Evolutionary conservation across 306 rosid genomes (phyloP), one percentile per base, ranked within the genome.

Genomic region (Cucurbita moschata): DNA sequence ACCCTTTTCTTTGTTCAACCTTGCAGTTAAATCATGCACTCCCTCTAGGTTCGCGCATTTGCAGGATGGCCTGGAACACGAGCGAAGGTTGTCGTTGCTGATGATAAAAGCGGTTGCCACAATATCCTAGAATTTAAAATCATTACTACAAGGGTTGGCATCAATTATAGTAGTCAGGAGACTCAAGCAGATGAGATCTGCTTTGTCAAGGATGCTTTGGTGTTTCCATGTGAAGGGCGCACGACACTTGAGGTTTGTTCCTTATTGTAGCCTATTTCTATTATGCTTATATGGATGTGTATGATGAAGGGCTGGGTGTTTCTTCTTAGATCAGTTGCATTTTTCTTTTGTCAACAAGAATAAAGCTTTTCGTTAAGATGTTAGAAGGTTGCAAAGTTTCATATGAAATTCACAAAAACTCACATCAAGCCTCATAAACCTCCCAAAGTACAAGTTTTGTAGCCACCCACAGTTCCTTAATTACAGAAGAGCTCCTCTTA

Each of bases 61-160:
- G 87, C 97, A 90, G 98, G 98, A 57, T 90, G 98, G 96, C 98
- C 97, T 40, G 97, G 98, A 85, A 87, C 97, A 71, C 85, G 86
- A 74, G 90, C 97, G 35, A 88, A 88, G 85, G 76, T 90, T 72
- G 79, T 77, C 65, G 76, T 78, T 18, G 73, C 77, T 74, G 88
- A 85, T 59, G 43, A 84, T 71, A 84, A 82, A 79, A 83, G 75
- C 67, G 87, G 89, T 54, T 79, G 83, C 14, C 44, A 43, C 68
- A 81, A 85, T 69, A 82, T 84, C 54, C 43, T 87, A 77, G 97
- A 88, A 78, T 82, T 93, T 52, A 93, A 93, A 86, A 75, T 93
- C 78, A 83, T 93, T 73, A 87, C 89, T 56, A 88, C 97, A 4
- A 86, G 88, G 86, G 88, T 87, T 79, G 1, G 82, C 78, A 70